Conservation (phyloP, 2,329 filamentous ascomycete species). For the Nemania bipapillata region DNA sequence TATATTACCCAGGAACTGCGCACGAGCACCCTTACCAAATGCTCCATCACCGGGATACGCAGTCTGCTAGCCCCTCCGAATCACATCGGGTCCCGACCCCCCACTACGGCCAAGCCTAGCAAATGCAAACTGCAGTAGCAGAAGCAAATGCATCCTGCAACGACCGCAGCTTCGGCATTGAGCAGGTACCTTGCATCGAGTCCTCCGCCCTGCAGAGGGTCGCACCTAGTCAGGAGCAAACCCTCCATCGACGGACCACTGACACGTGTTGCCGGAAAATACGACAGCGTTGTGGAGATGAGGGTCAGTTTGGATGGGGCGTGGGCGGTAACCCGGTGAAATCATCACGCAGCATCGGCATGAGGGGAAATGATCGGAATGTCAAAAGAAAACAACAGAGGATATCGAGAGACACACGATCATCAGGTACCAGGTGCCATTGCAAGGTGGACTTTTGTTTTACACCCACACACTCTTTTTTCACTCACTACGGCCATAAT, state of each 20-base stretch:
- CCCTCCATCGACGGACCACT: conserved; percentile 12
- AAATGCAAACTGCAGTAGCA: conserved; percentile 2
- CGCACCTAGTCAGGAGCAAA: neutral
- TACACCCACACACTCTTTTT: neutral
- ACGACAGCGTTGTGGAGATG: conserved; percentile 23
- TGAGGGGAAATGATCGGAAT: conserved; percentile 9
- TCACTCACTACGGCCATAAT: neutral
- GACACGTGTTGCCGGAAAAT: conserved; percentile 32
- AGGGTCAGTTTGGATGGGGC: conserved; percentile 7
- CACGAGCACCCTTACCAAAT: conserved; percentile 17
- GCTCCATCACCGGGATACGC: conserved; percentile 21
- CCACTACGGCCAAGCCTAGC: conserved; percentile 22
- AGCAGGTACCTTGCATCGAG: conserved; percentile 20
- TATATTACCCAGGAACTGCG: conserved; percentile 14
- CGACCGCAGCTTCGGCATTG: conserved; percentile 12
- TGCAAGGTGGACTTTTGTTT: conserved; percentile 9
- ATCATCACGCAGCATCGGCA: conserved; percentile 31
- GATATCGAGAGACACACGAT: conserved; percentile 17
- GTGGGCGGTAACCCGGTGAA: conserved; percentile 26
- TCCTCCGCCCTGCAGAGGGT: conserved; percentile 6
- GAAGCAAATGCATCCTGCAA: conserved; percentile 28
- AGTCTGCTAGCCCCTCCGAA: conserved; percentile 20
- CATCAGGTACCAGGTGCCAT: conserved; percentile 14
- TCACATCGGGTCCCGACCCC: conserved; percentile 25
- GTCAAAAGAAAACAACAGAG: neutral